Evolutionary conservation across 345 rosid species (phyloP), one percentile per base, ranked within the genome.

Genomic region (Sapria himalayana): DNA sequence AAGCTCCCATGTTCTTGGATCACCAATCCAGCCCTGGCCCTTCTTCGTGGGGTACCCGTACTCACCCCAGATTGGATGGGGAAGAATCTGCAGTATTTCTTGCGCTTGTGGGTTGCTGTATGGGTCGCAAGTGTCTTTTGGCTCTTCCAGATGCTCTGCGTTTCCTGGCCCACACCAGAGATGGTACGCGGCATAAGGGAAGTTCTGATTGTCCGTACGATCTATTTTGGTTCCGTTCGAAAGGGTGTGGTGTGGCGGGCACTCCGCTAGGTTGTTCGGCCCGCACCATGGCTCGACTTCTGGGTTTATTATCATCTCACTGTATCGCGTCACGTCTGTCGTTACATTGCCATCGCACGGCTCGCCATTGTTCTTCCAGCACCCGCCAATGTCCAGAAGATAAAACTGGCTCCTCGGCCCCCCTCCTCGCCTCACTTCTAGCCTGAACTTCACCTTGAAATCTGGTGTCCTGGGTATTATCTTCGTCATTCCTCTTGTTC

Each of bases 401-500:
- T 81, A 81, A 50, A 81, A 81, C 39, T 77, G 94, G 60, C 81
- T 68, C 45, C 55, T 58, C 12, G 60, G 58, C 39, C 94, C 94
- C 39, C 94, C 94, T 24, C 94, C 91, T 68, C 54, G 50, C 49
- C 60, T 81, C 15, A 81, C 38, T 39, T 74, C 67, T 39, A 81
- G 24, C 9, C 61, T 72, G 48, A 81, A 15, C 43, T 45, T 68
- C 14, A 74, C 91, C 45, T 68, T 74, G 54, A 81, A 81, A 54
- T 74, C 57, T 5, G 85, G 85, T 14, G 85, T 67, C 47, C 72
- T 70, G 2, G 86, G 81, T 52, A 71, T 70, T 29, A 59, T 64
- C 54, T 71, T 69, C 43, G 76, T 80, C 82, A 82, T 82, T 48
- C 94, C 94, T 51, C 94, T 71, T 35, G 82, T 75, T 38, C 53